Conservation (phyloP, 1,284 basidiomycete genomes). For the Moesziomyces parantarcticus region DNA sequence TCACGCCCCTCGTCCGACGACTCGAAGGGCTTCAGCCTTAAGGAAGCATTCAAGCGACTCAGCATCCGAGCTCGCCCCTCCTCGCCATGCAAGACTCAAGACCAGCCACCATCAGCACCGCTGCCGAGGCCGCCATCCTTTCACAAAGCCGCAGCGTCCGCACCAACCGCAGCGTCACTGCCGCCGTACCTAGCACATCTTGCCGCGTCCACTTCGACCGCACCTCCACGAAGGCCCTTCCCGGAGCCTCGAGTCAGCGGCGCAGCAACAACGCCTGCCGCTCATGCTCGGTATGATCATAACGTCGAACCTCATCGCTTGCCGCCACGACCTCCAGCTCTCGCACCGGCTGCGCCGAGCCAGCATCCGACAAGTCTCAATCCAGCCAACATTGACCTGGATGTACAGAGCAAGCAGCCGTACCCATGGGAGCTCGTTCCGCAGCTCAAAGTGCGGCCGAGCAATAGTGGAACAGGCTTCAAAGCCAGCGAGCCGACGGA, state of each 20-base stretch:
- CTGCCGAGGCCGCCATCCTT: neutral
- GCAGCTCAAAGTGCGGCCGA: constrained; percentile 3
- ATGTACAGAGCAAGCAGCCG: neutral
- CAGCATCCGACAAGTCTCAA: constrained; percentile 11
- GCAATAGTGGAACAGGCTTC: neutral
- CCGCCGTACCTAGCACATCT: constrained; percentile 27
- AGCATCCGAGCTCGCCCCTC: neutral
- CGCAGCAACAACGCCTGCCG: too few relatives aligned
- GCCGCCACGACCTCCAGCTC: neutral
- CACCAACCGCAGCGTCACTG: constrained; percentile 6
- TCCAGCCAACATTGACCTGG: constrained; percentile 7
- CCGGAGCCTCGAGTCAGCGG: neutral
- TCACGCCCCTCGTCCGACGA: neutral
- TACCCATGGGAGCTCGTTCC: constrained; percentile 38
- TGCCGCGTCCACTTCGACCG: neutral
- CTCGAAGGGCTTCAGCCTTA: neutral
- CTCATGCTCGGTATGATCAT: neutral
- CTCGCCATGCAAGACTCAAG: neutral
- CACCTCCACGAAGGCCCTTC: neutral
- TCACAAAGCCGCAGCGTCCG: constrained; percentile 1
- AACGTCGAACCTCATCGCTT: neutral
- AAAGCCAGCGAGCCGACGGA: neutral
- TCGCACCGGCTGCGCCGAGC: neutral
- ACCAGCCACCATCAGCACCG: neutral
- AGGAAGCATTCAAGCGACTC: neutral